A percentile compares a stretch with the other conserved stretches of the same genome.
These are phyloP conservation scores for Claviceps sp. DNA, from an alignment of 2,329 filamentous ascomycete genomes.

Conservation along the genomic window DNA sequence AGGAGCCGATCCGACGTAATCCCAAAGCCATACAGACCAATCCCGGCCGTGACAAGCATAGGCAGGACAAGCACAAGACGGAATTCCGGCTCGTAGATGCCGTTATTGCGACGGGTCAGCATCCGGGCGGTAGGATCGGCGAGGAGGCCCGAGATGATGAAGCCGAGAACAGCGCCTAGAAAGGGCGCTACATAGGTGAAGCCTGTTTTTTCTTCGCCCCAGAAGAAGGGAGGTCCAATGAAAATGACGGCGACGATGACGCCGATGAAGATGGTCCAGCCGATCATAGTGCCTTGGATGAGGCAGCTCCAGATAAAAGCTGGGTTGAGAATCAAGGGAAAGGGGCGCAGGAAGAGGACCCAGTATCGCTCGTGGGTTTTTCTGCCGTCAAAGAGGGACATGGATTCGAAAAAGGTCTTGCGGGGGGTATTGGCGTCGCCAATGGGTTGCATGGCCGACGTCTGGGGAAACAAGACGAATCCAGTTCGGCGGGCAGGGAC, in stretches of 20 bases:
- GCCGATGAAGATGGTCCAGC: constrained; percentile 89
- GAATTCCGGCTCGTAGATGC: constrained; percentile 86
- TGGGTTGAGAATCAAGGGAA: constrained; percentile 73
- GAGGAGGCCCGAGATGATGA: constrained; percentile 58
- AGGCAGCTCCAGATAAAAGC: constrained; percentile 69
- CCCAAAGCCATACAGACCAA: constrained; percentile 76
- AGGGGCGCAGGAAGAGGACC: constrained; percentile 54
- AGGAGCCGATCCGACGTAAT: constrained; percentile 51
- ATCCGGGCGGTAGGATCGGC: constrained; percentile 58
- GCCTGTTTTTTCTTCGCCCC: constrained; percentile 68
- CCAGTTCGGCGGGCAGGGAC: constrained; percentile 7
- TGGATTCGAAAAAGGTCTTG: constrained; percentile 45
- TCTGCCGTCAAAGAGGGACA: constrained; percentile 65
- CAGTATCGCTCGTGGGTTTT: constrained; percentile 66
- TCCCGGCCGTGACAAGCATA: constrained; percentile 63
- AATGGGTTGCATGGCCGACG: constrained; percentile 20
- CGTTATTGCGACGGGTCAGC: constrained; percentile 62
- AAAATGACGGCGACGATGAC: constrained; percentile 74
- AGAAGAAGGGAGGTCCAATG: constrained; percentile 67
- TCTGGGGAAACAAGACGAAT: constrained; percentile 20
- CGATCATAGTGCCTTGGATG: constrained; percentile 80
- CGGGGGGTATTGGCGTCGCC: constrained; percentile 26
- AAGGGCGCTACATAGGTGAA: constrained; percentile 81
- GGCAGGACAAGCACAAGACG: constrained; percentile 71
- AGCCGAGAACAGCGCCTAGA: constrained; percentile 66